Evolutionary conservation across 2,329 filamentous ascomycete species (phyloP), one percentile per base, ranked within the genome.

Genomic region (Plenodomus lindquistii): DNA sequence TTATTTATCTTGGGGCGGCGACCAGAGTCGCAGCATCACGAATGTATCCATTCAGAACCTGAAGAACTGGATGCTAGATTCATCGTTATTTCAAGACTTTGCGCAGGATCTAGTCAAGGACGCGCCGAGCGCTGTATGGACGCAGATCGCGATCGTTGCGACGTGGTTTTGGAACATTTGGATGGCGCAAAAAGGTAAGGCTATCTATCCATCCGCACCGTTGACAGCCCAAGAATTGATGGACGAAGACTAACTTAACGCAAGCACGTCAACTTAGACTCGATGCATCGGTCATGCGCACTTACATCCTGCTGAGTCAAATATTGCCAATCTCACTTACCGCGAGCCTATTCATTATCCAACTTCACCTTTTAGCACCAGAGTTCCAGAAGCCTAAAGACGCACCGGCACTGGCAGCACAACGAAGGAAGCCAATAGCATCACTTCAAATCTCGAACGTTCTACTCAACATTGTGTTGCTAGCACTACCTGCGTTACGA

Each of bases 151-250:
- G 3, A 51, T 71, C 2, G 36, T 66, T 2, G 61, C 38, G 16
- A 69, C 60, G 0, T 69, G 65, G 62, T 60, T 57, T 9, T 71
- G 68, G 68, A 60, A 60, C 11, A 45, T 71, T 1, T 67, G 62
- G 56, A 59, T 69, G 29, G 60, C 46, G 1, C 40, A 43, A 4
- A 67, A 67, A 59, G 62, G 65, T 67, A 46, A 15, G 7, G 19
- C 21, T 4, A 18, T 19, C 36, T 18, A n/a, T 17, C 10, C n/a
- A 37, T 35, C 46, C 15, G 20, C 1, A 18, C 4, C 4, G 8
- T 6, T 6, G n/a, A 8, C 15, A 16, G 2, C 20, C 34, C 15
- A 6, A 7, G 16, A n/a, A 1, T 2, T 10, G 18, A 18, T 41
- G 11, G 42, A 13, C 7, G 4, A 18, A 5, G 7, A 10, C 48